A percentile compares a stretch with the other conserved stretches of the same genome.
These are phyloP conservation scores for Monosporascus sp. DNA, from an alignment of 2,329 filamentous ascomycete genomes.

Conservation along the genomic window DNA sequence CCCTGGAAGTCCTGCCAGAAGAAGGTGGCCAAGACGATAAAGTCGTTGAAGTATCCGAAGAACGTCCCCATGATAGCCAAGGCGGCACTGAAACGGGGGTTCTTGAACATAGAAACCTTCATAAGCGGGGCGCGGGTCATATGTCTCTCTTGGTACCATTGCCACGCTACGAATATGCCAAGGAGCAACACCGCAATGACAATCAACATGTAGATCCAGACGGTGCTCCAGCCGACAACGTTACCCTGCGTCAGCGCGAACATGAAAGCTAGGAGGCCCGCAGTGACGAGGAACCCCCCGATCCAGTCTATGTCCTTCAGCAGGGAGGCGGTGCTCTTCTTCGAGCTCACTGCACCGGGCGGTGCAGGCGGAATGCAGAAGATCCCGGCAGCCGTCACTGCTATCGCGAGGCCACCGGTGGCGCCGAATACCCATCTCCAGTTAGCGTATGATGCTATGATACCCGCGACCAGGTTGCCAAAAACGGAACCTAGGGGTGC, in stretches of 20 bases:
- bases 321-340: slow-evolving; percentile 22
- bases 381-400: slow-evolving; percentile 51
- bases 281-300: slow-evolving; percentile 57
- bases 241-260: slow-evolving; percentile 66
- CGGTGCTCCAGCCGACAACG: slow-evolving; percentile 59
- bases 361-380: slow-evolving; percentile 54
- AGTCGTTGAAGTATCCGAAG: slow-evolving; percentile 64
- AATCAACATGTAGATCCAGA: slow-evolving; percentile 57
- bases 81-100: slow-evolving; percentile 53
- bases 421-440: slow-evolving; percentile 67
- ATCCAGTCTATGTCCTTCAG: slow-evolving; percentile 59
- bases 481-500: slow-evolving; percentile 59
- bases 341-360: slow-evolving; percentile 15
- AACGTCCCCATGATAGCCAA: slow-evolving; percentile 62
- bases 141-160: slow-evolving; percentile 52
- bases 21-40: slow-evolving; percentile 61
- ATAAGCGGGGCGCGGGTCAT: slow-evolving; percentile 52
- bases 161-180: slow-evolving; percentile 54
- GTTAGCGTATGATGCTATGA: slow-evolving; percentile 55
- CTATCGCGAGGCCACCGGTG: slow-evolving; percentile 52
- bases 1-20: slow-evolving; percentile 65
- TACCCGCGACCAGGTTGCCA: slow-evolving; percentile 59
- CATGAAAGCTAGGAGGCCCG: slow-evolving; percentile 55
- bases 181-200: slow-evolving; percentile 53
- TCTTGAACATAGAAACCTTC: slow-evolving; percentile 59